Percentiles rank a stretch among this genome's conserved stretches.
phyloP scores from a whole-genome alignment of 441 rosid genomes.

The Pelargonium myrrhifolium region DNA sequence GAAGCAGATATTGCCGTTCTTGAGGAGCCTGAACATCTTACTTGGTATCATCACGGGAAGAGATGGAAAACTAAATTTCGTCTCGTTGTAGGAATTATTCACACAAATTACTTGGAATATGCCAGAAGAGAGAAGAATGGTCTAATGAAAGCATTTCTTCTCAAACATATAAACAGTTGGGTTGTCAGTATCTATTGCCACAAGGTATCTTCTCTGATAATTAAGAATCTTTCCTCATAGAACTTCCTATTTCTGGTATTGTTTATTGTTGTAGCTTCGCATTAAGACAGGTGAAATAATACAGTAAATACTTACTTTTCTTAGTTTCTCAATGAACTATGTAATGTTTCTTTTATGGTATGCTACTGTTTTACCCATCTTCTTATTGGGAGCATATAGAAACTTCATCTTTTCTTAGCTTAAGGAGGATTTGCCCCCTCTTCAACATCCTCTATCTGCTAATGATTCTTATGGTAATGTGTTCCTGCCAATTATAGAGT shows the following conservation, averaged over 20 bases:
- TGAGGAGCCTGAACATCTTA: slow-evolving; percentile 99
- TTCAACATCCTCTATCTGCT: no score
- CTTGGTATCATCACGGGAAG: slow-evolving; percentile 98
- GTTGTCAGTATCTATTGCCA: slow-evolving; percentile 86
- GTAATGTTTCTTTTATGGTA: no score
- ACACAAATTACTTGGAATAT: slow-evolving; percentile 91
- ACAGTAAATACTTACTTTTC: no score
- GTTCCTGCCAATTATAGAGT: no score
- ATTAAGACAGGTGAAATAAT: no score
- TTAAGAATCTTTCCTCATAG: not conserved
- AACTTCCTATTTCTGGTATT: not conserved
- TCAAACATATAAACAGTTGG: slow-evolving; percentile 57
- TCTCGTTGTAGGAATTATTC: slow-evolving; percentile 69
- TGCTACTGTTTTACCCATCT: no score
- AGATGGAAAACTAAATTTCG: slow-evolving; percentile 83
- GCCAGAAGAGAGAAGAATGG: slow-evolving; percentile 89
- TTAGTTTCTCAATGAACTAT: no score
- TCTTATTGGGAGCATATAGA: no score
- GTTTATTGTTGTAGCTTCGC: not conserved
- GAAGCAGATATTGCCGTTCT: slow-evolving; percentile 89
- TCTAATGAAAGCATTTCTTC: slow-evolving; percentile 46
- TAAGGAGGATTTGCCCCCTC: no score
- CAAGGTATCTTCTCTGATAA: slow-evolving; percentile 46
- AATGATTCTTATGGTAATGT: no score
- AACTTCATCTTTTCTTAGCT: no score